Evolutionary conservation across 768 basidiomycete species (phyloP).

Genomic region (Pisolithus tinctorius): DNA sequence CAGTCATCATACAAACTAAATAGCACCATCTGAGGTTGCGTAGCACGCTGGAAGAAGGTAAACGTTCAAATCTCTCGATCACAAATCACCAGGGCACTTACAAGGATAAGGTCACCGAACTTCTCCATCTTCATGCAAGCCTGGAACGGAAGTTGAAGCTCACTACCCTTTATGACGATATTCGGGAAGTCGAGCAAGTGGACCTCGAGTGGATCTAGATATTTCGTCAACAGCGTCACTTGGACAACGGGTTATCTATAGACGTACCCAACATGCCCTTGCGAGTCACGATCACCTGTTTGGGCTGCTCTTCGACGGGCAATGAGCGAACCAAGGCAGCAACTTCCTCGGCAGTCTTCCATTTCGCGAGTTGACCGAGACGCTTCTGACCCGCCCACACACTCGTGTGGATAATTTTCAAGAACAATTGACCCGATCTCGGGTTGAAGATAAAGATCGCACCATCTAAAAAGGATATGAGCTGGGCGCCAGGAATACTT

Average conservation of each 20-base stretch:
- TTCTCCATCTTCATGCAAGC: slow-evolving; percentile 99
- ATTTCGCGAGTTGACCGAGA: slow-evolving; percentile 97
- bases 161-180: slow-evolving; percentile 99
- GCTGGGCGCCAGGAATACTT: not conserved
- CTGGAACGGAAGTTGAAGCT: slow-evolving; percentile 97
- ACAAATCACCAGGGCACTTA: slow-evolving; percentile 22
- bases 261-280: slow-evolving; percentile 96
- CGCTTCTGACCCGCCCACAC: slow-evolving; percentile 99
- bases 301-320: slow-evolving; percentile 99
- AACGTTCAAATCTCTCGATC: not conserved
- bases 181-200: slow-evolving; percentile 99
- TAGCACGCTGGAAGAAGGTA: slow-evolving; percentile 59
- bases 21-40: slow-evolving; percentile 98
- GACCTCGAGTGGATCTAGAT: slow-evolving; percentile 85
- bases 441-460: slow-evolving; percentile 99
- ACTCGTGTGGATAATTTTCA: slow-evolving; percentile 99
- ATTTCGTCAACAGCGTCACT: slow-evolving; percentile 3
- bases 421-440: slow-evolving; percentile 93
- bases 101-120: slow-evolving; percentile 94
- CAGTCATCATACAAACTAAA: slow-evolving; percentile 99
- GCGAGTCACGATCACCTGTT: slow-evolving; percentile 98
- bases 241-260: not conserved
- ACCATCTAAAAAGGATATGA: slow-evolving; percentile 48
- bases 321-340: slow-evolving; percentile 94
- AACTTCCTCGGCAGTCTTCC: slow-evolving; percentile 99